A percentile compares a stretch with the other conserved stretches of the same genome.
Evolutionary conservation across 2,329 filamentous ascomycete genomes (phyloP).

Genomic region (Ophiocordyceps sinensis): DNA sequence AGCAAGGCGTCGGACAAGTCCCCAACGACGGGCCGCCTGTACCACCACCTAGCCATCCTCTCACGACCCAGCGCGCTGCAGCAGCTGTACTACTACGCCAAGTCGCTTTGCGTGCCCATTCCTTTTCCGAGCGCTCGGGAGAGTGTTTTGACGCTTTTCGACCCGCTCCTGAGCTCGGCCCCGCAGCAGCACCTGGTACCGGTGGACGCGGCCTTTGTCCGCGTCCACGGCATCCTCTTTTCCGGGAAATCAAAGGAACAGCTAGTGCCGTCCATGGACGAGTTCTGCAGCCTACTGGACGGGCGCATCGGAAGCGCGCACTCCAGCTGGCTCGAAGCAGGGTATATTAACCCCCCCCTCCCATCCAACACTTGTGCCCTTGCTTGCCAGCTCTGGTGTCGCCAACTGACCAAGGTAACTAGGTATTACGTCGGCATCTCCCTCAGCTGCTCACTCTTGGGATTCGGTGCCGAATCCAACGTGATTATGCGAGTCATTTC

Average conservation of each 20-base stretch:
- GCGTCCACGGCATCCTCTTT: slow-evolving; percentile 50
- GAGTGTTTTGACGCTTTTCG: slow-evolving; percentile 55
- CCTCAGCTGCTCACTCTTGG: slow-evolving; percentile 16
- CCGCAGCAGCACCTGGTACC: slow-evolving; percentile 15
- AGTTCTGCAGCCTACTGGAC: slow-evolving; percentile 41
- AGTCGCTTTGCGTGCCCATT: slow-evolving; percentile 52
- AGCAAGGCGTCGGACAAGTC: slow-evolving; percentile 64
- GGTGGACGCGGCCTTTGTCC: slow-evolving; percentile 47
- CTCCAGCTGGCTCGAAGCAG: slow-evolving; percentile 37
- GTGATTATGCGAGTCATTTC: slow-evolving; percentile 26
- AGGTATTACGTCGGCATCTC: slow-evolving; percentile 20
- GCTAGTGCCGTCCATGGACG: slow-evolving; percentile 26
- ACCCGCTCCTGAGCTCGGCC: slow-evolving; percentile 33
- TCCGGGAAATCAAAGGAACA: slow-evolving; percentile 30
- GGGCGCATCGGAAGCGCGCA: slow-evolving; percentile 35
- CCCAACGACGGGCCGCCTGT: slow-evolving; percentile 62
- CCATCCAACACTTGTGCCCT: neutral
- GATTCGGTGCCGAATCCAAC: slow-evolving; percentile 26
- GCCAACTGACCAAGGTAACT: neutral
- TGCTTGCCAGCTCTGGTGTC: neutral
- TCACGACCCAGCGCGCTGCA: slow-evolving; percentile 54
- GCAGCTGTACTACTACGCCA: slow-evolving; percentile 59
- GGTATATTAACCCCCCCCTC: slow-evolving; percentile 12
- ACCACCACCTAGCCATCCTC: slow-evolving; percentile 77
- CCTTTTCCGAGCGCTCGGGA: slow-evolving; percentile 56